These are phyloP conservation scores for Tylopilus vinaceipallidus DNA, from an alignment of 768 basidiomycete species.

Conservation along the genomic window DNA sequence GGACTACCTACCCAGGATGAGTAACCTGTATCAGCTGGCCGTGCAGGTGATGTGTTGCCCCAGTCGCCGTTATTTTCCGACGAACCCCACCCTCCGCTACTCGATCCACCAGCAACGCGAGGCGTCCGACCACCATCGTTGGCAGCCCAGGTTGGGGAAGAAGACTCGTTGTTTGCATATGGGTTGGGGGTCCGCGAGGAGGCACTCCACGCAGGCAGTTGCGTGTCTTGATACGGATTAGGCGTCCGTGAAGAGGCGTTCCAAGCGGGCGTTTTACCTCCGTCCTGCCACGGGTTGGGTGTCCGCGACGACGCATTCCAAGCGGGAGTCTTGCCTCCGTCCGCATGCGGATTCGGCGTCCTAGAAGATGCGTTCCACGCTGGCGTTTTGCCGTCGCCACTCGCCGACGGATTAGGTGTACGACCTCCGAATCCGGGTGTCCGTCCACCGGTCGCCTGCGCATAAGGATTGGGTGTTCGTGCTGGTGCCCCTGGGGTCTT, in stretches of 20 bases:
- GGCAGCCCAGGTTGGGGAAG: slow-evolving; percentile 22
- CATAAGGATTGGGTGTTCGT: slow-evolving; percentile 46
- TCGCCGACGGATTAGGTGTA: slow-evolving; percentile 70
- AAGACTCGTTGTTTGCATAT: slow-evolving; percentile 29
- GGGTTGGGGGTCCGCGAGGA: slow-evolving; percentile 53
- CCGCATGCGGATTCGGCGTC: slow-evolving; percentile 66
- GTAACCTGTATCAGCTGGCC: slow-evolving; percentile 33
- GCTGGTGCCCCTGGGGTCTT: slow-evolving; percentile 40
- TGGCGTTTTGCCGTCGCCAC: slow-evolving; percentile 56
- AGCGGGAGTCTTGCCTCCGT: slow-evolving; percentile 66
- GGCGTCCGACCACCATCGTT: slow-evolving; percentile 50
- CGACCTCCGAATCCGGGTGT: slow-evolving; percentile 42
- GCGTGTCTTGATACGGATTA: slow-evolving; percentile 43
- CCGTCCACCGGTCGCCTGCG: slow-evolving; percentile 37
- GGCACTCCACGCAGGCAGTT: slow-evolving; percentile 18
- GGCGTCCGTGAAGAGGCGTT: slow-evolving; percentile 50
- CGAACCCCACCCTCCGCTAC: slow-evolving; percentile 27
- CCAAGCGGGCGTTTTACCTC: slow-evolving; percentile 53
- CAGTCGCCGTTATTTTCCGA: slow-evolving; percentile 22
- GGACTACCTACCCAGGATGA: slow-evolving; percentile 32
- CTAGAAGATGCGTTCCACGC: slow-evolving; percentile 62
- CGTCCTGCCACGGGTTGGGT: slow-evolving; percentile 51
- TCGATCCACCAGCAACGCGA: slow-evolving; percentile 43
- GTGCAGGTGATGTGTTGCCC: slow-evolving; percentile 32
- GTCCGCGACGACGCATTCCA: slow-evolving; percentile 53